These are phyloP conservation scores for Periconia sp. DNA, from an alignment of 2,329 filamentous ascomycete species.

Conservation along the genomic window DNA sequence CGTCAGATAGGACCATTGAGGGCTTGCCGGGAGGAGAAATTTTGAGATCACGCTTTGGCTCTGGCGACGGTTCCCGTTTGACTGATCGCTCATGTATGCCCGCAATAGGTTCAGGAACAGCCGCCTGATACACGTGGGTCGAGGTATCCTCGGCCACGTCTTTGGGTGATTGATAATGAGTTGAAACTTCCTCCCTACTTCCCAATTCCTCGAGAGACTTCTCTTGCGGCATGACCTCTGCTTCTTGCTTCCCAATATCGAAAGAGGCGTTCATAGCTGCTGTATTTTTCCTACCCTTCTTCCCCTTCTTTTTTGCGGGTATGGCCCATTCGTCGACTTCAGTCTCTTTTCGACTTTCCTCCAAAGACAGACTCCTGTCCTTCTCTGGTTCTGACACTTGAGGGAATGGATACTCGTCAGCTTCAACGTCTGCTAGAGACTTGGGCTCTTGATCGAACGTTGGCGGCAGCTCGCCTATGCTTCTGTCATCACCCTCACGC, in stretches of 20 bases:
- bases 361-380: slow-evolving; percentile 17
- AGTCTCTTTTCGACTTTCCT: too few species aligned
- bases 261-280: slow-evolving; percentile 27
- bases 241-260: slow-evolving; percentile 7
- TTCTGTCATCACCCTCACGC: slow-evolving; percentile 5
- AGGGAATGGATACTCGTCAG: slow-evolving; percentile 37
- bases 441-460: slow-evolving; percentile 24
- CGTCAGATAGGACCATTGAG: slow-evolving; percentile 11
- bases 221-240: slow-evolving; percentile 15
- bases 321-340: slow-evolving; percentile 35
- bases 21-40: slow-evolving; percentile 12
- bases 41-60: background rate
- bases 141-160: slow-evolving; percentile 13
- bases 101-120: slow-evolving; percentile 20
- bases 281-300: slow-evolving; percentile 42
- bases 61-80: slow-evolving; percentile 2
- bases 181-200: slow-evolving; percentile 7
- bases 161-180: background rate
- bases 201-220: slow-evolving; percentile 8
- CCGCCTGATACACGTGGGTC: slow-evolving; percentile 20
- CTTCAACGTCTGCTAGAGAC: slow-evolving; percentile 16
- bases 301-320: slow-evolving; percentile 53
- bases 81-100: slow-evolving; percentile 5
- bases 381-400: slow-evolving; percentile 15
- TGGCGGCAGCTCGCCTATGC: slow-evolving; percentile 12